Evolutionary conservation across 2,329 filamentous ascomycete species (phyloP), one percentile per base, ranked within the genome.

Genomic region (Beauveria pseudobassiana): DNA sequence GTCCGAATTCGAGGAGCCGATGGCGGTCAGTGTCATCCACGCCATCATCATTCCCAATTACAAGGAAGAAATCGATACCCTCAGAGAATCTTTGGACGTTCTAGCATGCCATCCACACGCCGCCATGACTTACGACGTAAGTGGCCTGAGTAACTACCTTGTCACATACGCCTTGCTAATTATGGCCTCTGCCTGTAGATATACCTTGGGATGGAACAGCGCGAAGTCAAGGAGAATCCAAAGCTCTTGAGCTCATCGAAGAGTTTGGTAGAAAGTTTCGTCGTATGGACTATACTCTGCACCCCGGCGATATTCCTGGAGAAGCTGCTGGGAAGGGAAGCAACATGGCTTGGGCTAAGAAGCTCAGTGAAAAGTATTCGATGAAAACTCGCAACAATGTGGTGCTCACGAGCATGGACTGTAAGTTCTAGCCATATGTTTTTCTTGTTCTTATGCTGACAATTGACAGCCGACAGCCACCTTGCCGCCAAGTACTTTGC

Each of bases 251-350:
- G 9, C 76, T 90, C 18, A 80, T 86, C n/a, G 79, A 82, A 52
- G 81, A 83, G 63, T 90, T 88, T 67, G 74, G 80, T 65, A 83
- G 83, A 68, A 84, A 81, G 62, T 90, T 91, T 70, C 83, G 84
- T 48, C 82, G 80, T 63, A 86, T 91, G 67, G 82, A 85, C 67
- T 86, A 83, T 69, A 89, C 87, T 3, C 73, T 89, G 14, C 88
- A 91, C 68, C 87, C 88, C 1, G 74, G 78, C 24, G 84, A 84
- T 60, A 83, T 90, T 57, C 81, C 82, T 3, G 84, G 85, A 14
- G 88, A 91, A 70, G 83, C 87, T 55, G 85, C 87, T 59, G 88
- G 88, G 62, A 91, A 91, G 70, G 88, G 88, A 65, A 90, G 87
- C 76, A 91, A 91, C 71, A 80, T 88, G 63, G 83, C 83, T 57